Percentiles rank a stretch among this genome's conserved stretches.
Evolutionary conservation across 805 yeast genomes (phyloP).

Genomic region (Metschnikowia sp.): DNA sequence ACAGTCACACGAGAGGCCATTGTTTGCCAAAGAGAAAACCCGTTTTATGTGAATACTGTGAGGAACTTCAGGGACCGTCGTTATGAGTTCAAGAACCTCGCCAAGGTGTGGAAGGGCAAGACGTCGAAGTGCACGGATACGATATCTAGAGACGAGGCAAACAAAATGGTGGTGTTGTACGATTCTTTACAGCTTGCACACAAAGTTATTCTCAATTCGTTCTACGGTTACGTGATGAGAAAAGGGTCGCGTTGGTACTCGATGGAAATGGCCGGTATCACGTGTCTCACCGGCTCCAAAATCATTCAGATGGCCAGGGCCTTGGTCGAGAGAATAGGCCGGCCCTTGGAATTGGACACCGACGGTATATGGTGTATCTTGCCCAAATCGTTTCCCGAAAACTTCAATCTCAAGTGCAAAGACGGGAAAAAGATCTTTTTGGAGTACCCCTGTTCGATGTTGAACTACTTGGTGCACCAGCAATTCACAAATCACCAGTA

Average conservation of each 20-base stretch:
- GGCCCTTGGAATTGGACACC: conserved; percentile 94
- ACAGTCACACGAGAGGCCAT: conserved; percentile 88
- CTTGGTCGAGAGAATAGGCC: conserved; percentile 86
- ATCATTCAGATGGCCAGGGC: conserved; percentile 96
- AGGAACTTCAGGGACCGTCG: conserved; percentile 93
- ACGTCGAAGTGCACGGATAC: conserved; percentile 55
- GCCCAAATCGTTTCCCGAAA: conserved; percentile 91
- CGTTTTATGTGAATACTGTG: conserved; percentile 93
- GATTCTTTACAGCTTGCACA: conserved; percentile 96
- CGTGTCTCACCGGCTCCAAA: conserved; percentile 96
- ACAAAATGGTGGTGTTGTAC: conserved; percentile 87
- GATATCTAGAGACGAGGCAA: conserved; percentile 78
- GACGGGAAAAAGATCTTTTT: conserved; percentile 74
- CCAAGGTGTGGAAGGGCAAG: conserved; percentile 92
- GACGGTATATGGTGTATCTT: conserved; percentile 99
- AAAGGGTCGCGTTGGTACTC: conserved; percentile 99
- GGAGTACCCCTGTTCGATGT: conserved; percentile 95
- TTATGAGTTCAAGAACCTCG: conserved; percentile 89
- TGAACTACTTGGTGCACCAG: conserved; percentile 88
- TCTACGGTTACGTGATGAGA: conserved; percentile 98
- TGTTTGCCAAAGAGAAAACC: conserved; percentile 95
- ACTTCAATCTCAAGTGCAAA: conserved; percentile 63
- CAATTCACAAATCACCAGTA: conserved; percentile 92
- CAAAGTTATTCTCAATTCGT: conserved; percentile 92
- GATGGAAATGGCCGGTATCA: conserved; percentile 99